Evolutionary conservation across 805 yeast species (phyloP).

Genomic region (Ogataea ramenticola): DNA sequence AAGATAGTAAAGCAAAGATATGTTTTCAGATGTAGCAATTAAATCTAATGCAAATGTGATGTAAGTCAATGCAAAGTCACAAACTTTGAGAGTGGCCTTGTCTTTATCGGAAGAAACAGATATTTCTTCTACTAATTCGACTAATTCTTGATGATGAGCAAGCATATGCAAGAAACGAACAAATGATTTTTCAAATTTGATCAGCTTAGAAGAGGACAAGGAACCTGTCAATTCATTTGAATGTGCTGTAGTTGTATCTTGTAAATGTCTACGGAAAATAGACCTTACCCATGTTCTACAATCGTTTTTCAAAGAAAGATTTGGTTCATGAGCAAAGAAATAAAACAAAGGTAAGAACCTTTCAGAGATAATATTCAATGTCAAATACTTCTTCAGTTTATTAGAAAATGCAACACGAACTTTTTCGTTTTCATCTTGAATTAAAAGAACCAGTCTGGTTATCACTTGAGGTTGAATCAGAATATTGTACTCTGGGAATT

Average conservation of each 20-base stretch:
- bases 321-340: constrained; percentile 74
- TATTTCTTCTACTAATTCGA: constrained; percentile 28
- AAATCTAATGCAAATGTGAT: constrained; percentile 51
- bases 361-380: constrained; percentile 49
- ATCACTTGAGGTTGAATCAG: constrained; percentile 47
- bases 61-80: constrained; percentile 50
- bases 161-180: constrained; percentile 62
- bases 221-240: constrained; percentile 12
- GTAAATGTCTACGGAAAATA: constrained; percentile 31
- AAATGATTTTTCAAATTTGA: constrained; percentile 58
- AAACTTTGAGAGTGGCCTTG: constrained; percentile 27
- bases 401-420: constrained; percentile 49
- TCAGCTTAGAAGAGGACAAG: constrained; percentile 4
- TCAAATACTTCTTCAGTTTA: constrained; percentile 43
- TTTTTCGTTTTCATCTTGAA: constrained; percentile 57
- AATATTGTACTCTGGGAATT: constrained; percentile 41
- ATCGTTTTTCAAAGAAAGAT: constrained; percentile 36
- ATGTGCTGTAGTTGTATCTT: not conserved
- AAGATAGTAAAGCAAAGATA: constrained; percentile 66
- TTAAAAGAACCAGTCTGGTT: constrained; percentile 44
- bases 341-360: constrained; percentile 61
- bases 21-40: constrained; percentile 57
- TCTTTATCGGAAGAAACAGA: constrained; percentile 9
- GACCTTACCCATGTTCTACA: constrained; percentile 69
- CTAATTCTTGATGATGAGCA: constrained; percentile 67